Evolutionary conservation across 148 eudicot species (phyloP), one percentile per base, ranked within the genome.

Genomic region (Chenopodium berlandieri): DNA sequence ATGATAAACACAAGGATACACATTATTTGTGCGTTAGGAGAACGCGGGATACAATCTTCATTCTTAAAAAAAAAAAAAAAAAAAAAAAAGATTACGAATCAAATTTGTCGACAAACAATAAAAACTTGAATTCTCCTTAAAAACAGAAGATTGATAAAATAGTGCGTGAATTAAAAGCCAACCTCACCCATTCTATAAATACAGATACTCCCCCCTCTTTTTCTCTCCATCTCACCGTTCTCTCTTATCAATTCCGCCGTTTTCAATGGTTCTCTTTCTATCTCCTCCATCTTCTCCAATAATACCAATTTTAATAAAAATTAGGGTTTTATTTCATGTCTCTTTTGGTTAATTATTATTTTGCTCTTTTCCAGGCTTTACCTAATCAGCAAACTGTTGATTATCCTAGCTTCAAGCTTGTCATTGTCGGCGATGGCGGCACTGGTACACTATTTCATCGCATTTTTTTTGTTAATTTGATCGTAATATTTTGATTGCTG

Each of bases 371-470:
- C 17, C 68, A 80, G 83, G 83, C 78, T 32, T 64, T 73, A 23
- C 78, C 83, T 5, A 47, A 44, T 62, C 62, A 73, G 44, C 71
- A 63, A 8, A 47, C 83, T 62, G 83, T 46, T 22, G 52, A 70
- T 22, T 79, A 54, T 17, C 68, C 81, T 73, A 80, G 78, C 72
- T 62, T 80, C 67, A 80, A 80, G 83, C 83, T 80, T 66, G 78
- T 80, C n/a, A 22, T 80, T 47, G 83, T 80, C 64, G 83, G 83
- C 47, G 83, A 80, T 32, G 83, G 83, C n/a, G 83, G 83, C 65
- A 80, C 83, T 44, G 83, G 83, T 80, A 80, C 31, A 0, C 37
- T 1, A 27, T 48, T 66, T 47, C 11, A n/a, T 10, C 4, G 2
- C 22, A 4, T 10, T 66, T n/a, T 4, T 9, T 47, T 0, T 10